These are phyloP conservation scores for Thalassiosira pacifica DNA, from an alignment of 352 stramenopile genomes.

Conservation along the genomic window DNA sequence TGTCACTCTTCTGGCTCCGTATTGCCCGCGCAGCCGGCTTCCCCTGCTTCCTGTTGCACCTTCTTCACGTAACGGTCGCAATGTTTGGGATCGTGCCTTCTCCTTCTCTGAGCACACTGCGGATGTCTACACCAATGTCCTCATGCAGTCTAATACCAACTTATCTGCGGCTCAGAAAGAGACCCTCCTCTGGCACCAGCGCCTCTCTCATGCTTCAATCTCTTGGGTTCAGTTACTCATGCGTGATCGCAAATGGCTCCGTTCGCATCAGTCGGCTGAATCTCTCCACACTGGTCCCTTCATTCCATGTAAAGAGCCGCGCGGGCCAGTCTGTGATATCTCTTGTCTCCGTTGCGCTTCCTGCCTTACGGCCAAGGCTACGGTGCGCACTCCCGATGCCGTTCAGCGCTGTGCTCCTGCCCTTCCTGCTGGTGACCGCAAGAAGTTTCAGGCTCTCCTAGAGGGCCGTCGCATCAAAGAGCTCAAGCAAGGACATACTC, in stretches of 20 bases:
- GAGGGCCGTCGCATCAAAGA: neutral
- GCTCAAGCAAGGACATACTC: constrained; percentile 21
- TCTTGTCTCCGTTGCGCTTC: neutral
- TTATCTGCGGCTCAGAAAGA: constrained; percentile 54
- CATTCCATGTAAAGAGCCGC: neutral
- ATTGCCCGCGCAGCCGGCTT: constrained; percentile 25
- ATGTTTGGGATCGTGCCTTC: neutral
- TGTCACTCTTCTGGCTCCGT: constrained; percentile 1
- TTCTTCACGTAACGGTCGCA: too few relatives aligned
- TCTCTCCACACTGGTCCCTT: neutral
- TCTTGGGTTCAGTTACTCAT: constrained; percentile 44
- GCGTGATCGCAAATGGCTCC: neutral
- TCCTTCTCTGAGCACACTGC: neutral
- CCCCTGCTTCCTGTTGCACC: neutral
- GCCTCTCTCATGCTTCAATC: constrained; percentile 54
- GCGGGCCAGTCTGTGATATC: constrained; percentile 5
- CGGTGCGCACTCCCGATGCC: neutral
- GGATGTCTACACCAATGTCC: neutral
- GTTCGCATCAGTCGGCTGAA: too few relatives aligned
- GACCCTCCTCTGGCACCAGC: constrained; percentile 59
- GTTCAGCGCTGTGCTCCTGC: too few relatives aligned
- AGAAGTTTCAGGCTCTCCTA: neutral
- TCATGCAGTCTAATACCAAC: constrained; percentile 51
- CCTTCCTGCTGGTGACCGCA: neutral
- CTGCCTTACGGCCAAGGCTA: neutral